Conservation (phyloP, 257 asterid species). For the Jaltomata sinuosa region DNA sequence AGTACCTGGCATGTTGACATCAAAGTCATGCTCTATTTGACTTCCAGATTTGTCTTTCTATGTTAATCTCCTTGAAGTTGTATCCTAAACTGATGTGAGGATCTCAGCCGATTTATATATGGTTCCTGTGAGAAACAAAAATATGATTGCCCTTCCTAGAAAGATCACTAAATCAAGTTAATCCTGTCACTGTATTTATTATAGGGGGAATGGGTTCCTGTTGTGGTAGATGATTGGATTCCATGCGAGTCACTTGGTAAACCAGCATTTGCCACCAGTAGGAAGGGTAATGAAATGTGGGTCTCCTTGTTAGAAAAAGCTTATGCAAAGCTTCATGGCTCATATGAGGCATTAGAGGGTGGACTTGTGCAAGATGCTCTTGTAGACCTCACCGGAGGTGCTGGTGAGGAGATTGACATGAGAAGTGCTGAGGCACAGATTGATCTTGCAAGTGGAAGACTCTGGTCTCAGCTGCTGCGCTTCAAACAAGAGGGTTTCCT, state of each 20-base stretch:
- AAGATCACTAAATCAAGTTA: conserved; percentile 60
- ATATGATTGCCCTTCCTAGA: not conserved
- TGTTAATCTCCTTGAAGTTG: not conserved
- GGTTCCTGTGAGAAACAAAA: not conserved
- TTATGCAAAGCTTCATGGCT: conserved; percentile 98
- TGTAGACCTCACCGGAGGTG: conserved; percentile 98
- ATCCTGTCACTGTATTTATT: conserved; percentile 6
- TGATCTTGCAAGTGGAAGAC: conserved; percentile 97
- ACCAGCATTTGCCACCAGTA: conserved; percentile 98
- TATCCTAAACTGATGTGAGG: not conserved
- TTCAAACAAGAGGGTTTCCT: conserved; percentile 92
- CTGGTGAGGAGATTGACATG: conserved; percentile 99
- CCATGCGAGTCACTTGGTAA: conserved; percentile 98
- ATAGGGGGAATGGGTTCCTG: conserved; percentile 99
- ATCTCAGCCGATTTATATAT: not conserved
- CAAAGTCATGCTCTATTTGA: not conserved
- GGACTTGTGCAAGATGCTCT: conserved; percentile 99
- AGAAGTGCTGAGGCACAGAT: conserved; percentile 94
- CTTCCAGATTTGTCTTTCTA: not conserved
- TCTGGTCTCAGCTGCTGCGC: conserved; percentile 92
- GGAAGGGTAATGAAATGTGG: conserved; percentile 88
- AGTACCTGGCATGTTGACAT: not conserved
- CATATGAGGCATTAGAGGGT: conserved; percentile 98
- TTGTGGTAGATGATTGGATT: conserved; percentile 98
- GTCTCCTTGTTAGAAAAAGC: conserved; percentile 92